phyloP scores from a whole-genome alignment of 495 filamentous ascomycete genomes.

The Penicillium tannophilum region DNA sequence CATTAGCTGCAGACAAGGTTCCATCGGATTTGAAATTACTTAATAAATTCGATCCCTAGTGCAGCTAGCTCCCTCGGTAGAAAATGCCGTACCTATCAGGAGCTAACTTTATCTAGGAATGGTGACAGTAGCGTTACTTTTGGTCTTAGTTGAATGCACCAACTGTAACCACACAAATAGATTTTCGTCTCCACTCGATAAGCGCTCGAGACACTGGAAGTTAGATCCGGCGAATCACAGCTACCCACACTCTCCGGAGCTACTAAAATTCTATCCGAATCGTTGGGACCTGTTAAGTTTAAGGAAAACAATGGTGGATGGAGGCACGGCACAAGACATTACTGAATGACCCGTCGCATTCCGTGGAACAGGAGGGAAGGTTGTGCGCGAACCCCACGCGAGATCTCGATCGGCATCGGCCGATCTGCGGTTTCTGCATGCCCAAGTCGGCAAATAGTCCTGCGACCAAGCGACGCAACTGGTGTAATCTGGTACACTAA shows the following conservation, averaged over 20 bases:
- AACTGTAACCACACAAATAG: background rate
- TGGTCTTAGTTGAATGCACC: background rate
- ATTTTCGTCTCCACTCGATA: conserved; percentile 8
- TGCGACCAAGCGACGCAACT: background rate
- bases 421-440: conserved; percentile 13
- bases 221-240: background rate
- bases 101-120: background rate
- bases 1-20: conserved; percentile 3
- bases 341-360: conserved; percentile 6
- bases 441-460: conserved; percentile 12
- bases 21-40: background rate
- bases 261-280: no score
- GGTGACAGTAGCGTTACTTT: no score
- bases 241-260: background rate
- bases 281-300: no score
- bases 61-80: background rate
- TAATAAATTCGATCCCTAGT: background rate
- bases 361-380: conserved; percentile 7
- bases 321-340: background rate
- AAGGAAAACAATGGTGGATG: background rate
- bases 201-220: conserved; percentile 12
- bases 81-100: background rate
- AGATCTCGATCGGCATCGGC: conserved; percentile 22
- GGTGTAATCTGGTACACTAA: background rate
- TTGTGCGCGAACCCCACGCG: conserved; percentile 18